Evolutionary conservation across 192 early-diverging fungal genomes (phyloP).

Genomic region (Coemansia pectinata): DNA sequence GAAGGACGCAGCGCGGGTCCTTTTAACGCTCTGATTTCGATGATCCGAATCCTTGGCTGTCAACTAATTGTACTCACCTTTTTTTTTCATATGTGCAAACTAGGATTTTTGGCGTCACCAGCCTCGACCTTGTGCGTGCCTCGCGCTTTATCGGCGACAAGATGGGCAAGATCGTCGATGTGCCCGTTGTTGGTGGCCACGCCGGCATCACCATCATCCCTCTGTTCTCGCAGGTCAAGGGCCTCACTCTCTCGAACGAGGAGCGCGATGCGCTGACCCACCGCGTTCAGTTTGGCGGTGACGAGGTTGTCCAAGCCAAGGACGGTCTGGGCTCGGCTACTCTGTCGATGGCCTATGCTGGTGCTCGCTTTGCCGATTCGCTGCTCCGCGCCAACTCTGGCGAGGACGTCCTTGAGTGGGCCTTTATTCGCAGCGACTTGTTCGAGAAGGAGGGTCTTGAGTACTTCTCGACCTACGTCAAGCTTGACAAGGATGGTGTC

Average conservation of each 20-base stretch:
- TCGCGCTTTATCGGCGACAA: conserved; percentile 91
- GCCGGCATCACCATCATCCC: conserved; percentile 97
- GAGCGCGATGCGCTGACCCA: conserved; percentile 89
- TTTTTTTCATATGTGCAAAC: not conserved
- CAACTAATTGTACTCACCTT: not conserved
- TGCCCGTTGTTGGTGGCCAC: conserved; percentile 95
- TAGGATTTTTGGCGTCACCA: conserved; percentile 93
- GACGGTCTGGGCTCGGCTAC: conserved; percentile 90
- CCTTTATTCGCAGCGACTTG: conserved; percentile 77
- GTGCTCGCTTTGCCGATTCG: conserved; percentile 88
- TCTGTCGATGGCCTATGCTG: conserved; percentile 87
- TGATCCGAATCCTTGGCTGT: not conserved
- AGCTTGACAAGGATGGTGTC: conserved; percentile 83
- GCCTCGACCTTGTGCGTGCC: conserved; percentile 95
- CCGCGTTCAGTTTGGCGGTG: conserved; percentile 99
- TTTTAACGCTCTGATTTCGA: not conserved
- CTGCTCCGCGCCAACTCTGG: conserved; percentile 78
- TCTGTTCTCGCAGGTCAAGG: conserved; percentile 78
- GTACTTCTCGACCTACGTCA: conserved; percentile 78
- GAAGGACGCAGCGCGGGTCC: not conserved
- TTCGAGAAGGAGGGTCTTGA: conserved; percentile 63
- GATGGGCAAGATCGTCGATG: conserved; percentile 69
- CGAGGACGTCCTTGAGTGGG: conserved; percentile 84
- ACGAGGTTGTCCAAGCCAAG: conserved; percentile 99
- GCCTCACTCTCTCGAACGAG: conserved; percentile 73